Evolutionary conservation across 1,139 yeast genomes (phyloP).

Genomic region (Scheffersomyces illinoinensis): DNA sequence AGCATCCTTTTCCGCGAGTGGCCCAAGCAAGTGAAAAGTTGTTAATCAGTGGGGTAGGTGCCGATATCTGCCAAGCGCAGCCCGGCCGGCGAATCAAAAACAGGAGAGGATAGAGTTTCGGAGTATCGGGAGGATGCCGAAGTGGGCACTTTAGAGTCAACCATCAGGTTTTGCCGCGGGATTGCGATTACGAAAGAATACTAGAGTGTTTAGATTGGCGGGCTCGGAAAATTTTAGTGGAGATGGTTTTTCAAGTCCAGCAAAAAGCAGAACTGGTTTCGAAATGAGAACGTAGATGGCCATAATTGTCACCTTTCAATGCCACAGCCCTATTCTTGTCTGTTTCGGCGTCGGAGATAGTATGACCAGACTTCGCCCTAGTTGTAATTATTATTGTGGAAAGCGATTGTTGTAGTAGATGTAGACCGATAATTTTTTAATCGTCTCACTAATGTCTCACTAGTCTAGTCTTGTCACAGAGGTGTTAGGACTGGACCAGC

Average conservation of each 20-base stretch:
- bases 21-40: neutral
- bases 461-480: neutral
- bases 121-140: neutral
- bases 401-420: neutral
- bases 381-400: neutral
- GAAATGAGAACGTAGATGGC: neutral
- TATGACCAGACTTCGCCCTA: neutral
- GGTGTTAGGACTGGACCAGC: neutral
- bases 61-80: neutral
- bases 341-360: neutral
- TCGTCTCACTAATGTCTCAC: neutral
- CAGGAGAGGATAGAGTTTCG: neutral
- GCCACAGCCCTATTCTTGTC: neutral
- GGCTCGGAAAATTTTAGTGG: too few species aligned
- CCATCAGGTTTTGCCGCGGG: neutral
- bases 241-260: neutral
- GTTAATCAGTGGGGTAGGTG: neutral
- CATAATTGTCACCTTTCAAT: neutral
- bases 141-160: neutral
- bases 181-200: neutral
- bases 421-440: neutral
- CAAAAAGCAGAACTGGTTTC: neutral
- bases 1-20: neutral
- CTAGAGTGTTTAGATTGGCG: neutral
- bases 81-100: neutral